Evolutionary conservation across 129 eudicot species (phyloP), one percentile per base, ranked within the genome.

Genomic region (Lonicera japonica): DNA sequence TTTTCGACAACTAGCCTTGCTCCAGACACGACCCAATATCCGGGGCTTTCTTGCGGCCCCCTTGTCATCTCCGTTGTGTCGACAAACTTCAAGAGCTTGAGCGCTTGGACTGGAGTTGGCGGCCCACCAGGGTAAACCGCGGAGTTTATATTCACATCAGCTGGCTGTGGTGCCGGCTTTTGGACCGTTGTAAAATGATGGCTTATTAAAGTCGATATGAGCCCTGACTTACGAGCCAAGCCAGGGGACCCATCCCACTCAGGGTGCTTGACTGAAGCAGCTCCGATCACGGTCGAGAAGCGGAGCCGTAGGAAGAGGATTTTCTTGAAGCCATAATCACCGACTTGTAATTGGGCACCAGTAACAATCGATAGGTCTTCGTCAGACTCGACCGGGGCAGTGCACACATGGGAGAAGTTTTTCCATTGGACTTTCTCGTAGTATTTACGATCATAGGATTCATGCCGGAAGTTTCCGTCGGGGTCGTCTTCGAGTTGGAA

Each of bases 201-300:
- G 71, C 99, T 94, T 17, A 94, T 94, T 5, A 94, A 70, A 54
- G 99, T 94, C 0, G 99, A 94, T 55, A 94, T 88, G 5, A 94
- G 85, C 13, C 99, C 99, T 16, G 99, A 94, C 78, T 94, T 94
- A 8, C 96, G 91, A 25, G 92, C 86, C 61, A 94, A 62, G 16
- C 88, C 96, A 0, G 99, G 92, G 19, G 99, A 88, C 1, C 99
- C 99, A 39, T 94, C 99, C 99, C 99, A 94, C 25, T 94, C 99
- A 1, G 96, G 95, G 48, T 76, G 69, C 76, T 83, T 94, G 25
- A 79, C 83, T 19, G 71, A 62, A 10, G 81, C 80, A 0, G 88
- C 96, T 58, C 95, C 96, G 20, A 64, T 11, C 5, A 85, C 95
- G 3, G 86, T 82, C 43, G 96, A 83, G 80, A 94, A 94, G 21